Evolutionary conservation across 352 stramenopile species (phyloP).

Genomic region (Globisporangium solare): DNA sequence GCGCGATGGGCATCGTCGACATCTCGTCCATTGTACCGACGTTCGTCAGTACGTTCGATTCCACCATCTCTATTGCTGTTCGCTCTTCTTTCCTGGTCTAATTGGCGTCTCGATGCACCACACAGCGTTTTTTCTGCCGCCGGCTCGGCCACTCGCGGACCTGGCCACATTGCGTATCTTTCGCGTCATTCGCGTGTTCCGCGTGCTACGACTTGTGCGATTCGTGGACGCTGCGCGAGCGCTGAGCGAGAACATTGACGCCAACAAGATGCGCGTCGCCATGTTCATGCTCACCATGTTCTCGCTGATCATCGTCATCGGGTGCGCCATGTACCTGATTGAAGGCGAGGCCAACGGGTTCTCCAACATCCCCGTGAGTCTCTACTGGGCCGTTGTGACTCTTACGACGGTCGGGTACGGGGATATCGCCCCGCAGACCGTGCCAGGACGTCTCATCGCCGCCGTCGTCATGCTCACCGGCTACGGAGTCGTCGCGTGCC

Average conservation of each 20-base stretch:
- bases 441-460: slow-evolving; percentile 40
- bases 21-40: slow-evolving; percentile 45
- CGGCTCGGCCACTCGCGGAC: slow-evolving; percentile 52
- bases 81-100: not conserved
- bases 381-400: slow-evolving; percentile 53
- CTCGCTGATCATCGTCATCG: slow-evolving; percentile 77
- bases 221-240: slow-evolving; percentile 67
- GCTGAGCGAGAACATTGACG: slow-evolving; percentile 73
- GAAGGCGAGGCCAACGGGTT: slow-evolving; percentile 74
- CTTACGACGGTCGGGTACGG: slow-evolving; percentile 53
- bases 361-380: slow-evolving; percentile 54
- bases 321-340: slow-evolving; percentile 82
- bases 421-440: slow-evolving; percentile 43
- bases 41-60: slow-evolving; percentile 30
- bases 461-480: slow-evolving; percentile 48
- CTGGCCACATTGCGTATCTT: slow-evolving; percentile 74
- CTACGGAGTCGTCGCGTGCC: slow-evolving; percentile 47
- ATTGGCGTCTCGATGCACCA: not conserved
- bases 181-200: slow-evolving; percentile 75
- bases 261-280: slow-evolving; percentile 74
- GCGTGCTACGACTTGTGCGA: slow-evolving; percentile 59
- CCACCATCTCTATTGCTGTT: not conserved
- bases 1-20: slow-evolving; percentile 46
- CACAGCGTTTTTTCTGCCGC: slow-evolving; percentile 46
- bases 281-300: slow-evolving; percentile 76